Evolutionary conservation across 2,329 filamentous ascomycete species (phyloP).

Genomic region (Sclerotinia spermophila): DNA sequence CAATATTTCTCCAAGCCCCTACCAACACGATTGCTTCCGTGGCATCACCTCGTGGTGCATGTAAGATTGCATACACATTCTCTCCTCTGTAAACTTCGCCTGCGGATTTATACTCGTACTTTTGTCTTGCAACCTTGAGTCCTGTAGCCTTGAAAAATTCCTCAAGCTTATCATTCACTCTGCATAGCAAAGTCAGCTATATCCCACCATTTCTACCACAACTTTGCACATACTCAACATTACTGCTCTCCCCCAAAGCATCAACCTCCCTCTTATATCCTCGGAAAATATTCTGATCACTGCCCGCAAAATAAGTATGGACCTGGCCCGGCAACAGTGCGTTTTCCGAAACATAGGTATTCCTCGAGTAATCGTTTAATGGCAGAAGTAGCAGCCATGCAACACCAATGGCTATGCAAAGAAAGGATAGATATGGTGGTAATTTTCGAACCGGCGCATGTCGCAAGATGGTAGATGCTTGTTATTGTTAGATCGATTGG

Average conservation of each 20-base stretch:
- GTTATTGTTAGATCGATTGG: conserved; percentile 22
- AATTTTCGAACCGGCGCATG: conserved; percentile 79
- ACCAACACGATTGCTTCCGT: conserved; percentile 95
- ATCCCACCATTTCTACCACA: conserved; percentile 30
- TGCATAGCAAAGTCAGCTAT: conserved; percentile 32
- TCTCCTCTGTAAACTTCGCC: conserved; percentile 73
- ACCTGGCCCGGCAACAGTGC: conserved; percentile 93
- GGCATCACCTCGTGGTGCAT: conserved; percentile 90
- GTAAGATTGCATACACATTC: conserved; percentile 90
- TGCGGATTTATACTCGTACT: conserved; percentile 78
- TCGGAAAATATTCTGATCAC: conserved; percentile 90
- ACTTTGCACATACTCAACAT: conserved; percentile 47
- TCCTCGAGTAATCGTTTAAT: conserved; percentile 82
- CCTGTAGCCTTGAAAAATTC: conserved; percentile 74
- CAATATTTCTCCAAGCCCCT: conserved; percentile 80
- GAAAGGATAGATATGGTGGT: conserved; percentile 80
- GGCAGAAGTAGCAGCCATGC: conserved; percentile 88
- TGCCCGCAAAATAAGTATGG: conserved; percentile 95
- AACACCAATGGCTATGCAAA: conserved; percentile 81
- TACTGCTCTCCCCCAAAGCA: conserved; percentile 51
- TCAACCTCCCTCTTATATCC: conserved; percentile 85
- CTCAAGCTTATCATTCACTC: conserved; percentile 67
- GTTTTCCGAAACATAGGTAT: conserved; percentile 97
- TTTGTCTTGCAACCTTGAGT: conserved; percentile 82
- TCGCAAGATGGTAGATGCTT: conserved; percentile 63